A percentile compares a stretch with the other conserved stretches of the same genome.
Evolutionary conservation across 257 asterid species (phyloP).

Genomic region (Nicotiana knightiana): DNA sequence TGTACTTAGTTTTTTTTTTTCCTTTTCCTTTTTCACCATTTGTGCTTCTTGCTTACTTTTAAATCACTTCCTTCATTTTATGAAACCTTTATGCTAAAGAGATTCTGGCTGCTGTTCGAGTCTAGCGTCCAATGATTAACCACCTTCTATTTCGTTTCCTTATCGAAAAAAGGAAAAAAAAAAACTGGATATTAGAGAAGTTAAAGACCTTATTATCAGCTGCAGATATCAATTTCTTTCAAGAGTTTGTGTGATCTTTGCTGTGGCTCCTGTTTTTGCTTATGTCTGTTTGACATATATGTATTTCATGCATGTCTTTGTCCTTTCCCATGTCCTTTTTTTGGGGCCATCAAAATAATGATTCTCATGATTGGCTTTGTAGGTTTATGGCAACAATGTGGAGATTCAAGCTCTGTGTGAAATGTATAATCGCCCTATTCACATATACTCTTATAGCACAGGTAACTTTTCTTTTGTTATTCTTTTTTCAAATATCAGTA

Average conservation of each 20-base stretch:
- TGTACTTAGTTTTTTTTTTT: background rate
- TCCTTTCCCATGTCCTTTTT: background rate
- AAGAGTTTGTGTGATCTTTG: background rate
- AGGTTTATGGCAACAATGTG: constrained; percentile 92
- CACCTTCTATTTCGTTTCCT: background rate
- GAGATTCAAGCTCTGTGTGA: constrained; percentile 96
- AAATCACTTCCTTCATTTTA: no score
- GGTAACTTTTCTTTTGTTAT: constrained; percentile 34
- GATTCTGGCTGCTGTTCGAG: background rate
- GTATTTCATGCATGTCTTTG: background rate
- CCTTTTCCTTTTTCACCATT: background rate
- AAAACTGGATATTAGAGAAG: background rate
- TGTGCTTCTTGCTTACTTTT: no score
- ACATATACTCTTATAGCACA: constrained; percentile 90
- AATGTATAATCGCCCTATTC: constrained; percentile 97
- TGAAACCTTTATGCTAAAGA: background rate
- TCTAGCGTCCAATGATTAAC: background rate
- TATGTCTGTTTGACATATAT: background rate
- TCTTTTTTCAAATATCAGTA: constrained; percentile 15
- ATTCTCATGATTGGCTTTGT: constrained; percentile 14
- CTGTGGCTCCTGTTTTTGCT: background rate
- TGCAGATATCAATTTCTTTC: background rate
- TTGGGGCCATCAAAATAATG: background rate
- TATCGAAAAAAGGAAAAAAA: background rate
- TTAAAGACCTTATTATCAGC: background rate